Evolutionary conservation across 1,139 yeast species (phyloP).

Genomic region (Candida sanyaensis): DNA sequence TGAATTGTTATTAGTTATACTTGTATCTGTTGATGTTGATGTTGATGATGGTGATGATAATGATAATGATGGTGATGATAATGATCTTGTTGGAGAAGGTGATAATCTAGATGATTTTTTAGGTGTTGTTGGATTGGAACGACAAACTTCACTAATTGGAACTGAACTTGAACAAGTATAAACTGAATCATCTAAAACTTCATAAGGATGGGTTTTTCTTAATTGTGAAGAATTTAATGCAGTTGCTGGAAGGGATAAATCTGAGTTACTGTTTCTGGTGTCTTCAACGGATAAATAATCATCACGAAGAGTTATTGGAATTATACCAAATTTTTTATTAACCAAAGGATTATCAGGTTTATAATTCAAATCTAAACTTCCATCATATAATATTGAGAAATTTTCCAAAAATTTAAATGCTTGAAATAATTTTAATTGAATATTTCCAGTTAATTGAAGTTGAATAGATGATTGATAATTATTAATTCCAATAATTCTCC

Average conservation of each 20-base stretch:
- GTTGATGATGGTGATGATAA: not conserved
- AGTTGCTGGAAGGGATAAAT: slow-evolving; percentile 12
- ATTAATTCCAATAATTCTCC: slow-evolving; percentile 62
- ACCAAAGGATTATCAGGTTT: slow-evolving; percentile 54
- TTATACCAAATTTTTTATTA: slow-evolving; percentile 50
- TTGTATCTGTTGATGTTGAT: not conserved
- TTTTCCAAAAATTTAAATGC: slow-evolving; percentile 20
- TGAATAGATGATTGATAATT: slow-evolving; percentile 39
- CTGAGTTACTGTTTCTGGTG: slow-evolving; percentile 10
- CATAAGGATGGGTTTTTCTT: slow-evolving; percentile 63
- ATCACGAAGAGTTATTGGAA: slow-evolving; percentile 33
- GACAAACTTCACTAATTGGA: slow-evolving; percentile 4
- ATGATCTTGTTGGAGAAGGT: slow-evolving; percentile 2
- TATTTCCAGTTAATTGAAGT: slow-evolving; percentile 30
- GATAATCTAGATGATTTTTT: not conserved
- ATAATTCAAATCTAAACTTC: slow-evolving; percentile 20
- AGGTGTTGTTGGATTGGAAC: slow-evolving; percentile 1
- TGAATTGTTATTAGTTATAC: slow-evolving; percentile 18
- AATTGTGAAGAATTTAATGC: slow-evolving; percentile 31
- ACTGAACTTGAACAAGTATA: slow-evolving; percentile 50
- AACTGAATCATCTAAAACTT: slow-evolving; percentile 75
- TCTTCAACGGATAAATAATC: slow-evolving; percentile 26
- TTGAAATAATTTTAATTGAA: slow-evolving; percentile 30
- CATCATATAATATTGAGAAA: slow-evolving; percentile 17
- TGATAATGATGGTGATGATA: not conserved